These are phyloP conservation scores for Carex parvula DNA, from an alignment of 176 grass and related monocot genomes.

Conservation along the genomic window DNA sequence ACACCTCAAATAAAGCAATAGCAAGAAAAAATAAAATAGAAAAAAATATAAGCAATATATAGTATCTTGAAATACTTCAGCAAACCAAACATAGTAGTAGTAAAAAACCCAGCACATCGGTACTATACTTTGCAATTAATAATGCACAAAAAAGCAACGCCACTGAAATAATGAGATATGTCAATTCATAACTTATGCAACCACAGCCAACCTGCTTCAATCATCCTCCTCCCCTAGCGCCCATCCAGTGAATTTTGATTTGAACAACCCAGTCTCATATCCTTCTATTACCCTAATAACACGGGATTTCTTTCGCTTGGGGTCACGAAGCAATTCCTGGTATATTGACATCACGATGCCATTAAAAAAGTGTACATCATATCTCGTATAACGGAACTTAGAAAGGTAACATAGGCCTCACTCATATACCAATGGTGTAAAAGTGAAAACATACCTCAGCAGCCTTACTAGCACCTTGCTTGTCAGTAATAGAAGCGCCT, in stretches of 20 bases:
- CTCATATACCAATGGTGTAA: neutral
- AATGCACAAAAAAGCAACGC: neutral
- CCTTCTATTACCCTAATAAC: conserved; percentile 76
- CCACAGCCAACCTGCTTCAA: neutral
- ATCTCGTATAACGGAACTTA: neutral
- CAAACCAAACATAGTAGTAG: neutral
- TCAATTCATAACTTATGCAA: neutral
- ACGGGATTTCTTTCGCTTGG: conserved; percentile 41
- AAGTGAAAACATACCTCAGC: conserved; percentile 58
- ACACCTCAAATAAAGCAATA: neutral
- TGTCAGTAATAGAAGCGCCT: conserved; percentile 68
- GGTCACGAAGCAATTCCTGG: conserved; percentile 74
- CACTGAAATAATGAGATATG: neutral
- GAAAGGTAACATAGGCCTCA: neutral
- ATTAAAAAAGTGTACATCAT: neutral
- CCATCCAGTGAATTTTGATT: conserved; percentile 75
- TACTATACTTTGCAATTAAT: neutral
- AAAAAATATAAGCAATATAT: neutral
- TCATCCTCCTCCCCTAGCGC: conserved; percentile 22
- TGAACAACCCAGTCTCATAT: conserved; percentile 63
- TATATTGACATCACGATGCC: neutral
- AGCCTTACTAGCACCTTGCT: conserved; percentile 63
- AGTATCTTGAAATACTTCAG: neutral
- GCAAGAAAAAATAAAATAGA: neutral
- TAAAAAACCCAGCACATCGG: neutral